These are phyloP conservation scores for Farysia itapuensis DNA, from an alignment of 1,284 basidiomycete genomes.

Conservation along the genomic window DNA sequence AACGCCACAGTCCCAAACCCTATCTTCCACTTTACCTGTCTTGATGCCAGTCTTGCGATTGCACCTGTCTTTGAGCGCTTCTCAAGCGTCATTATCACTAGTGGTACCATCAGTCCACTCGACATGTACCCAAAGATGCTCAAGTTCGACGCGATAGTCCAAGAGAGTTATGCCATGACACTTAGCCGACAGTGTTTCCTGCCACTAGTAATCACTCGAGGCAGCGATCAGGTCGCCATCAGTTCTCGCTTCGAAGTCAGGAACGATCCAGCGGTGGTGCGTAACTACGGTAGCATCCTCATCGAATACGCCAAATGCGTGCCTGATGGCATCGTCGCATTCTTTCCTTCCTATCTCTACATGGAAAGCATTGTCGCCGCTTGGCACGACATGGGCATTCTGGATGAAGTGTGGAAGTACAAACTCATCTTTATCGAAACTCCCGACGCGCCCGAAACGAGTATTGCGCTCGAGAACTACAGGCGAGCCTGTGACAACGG, in stretches of 20 bases:
- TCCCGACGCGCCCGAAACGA: slow-evolving; percentile 97
- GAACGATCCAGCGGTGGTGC: slow-evolving; percentile 97
- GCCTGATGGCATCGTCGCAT: slow-evolving; percentile 98
- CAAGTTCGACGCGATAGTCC: slow-evolving; percentile 93
- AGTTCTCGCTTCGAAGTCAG: slow-evolving; percentile 99
- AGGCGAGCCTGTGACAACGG: slow-evolving; percentile 98
- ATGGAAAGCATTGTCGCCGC: slow-evolving; percentile 99
- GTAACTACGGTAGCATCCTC: slow-evolving; percentile 97
- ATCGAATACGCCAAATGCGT: slow-evolving; percentile 97
- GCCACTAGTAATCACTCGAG: slow-evolving; percentile 96
- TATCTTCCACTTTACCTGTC: slow-evolving; percentile 95
- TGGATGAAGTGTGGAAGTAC: slow-evolving; percentile 99
- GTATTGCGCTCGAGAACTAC: slow-evolving; percentile 96
- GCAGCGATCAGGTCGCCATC: slow-evolving; percentile 97
- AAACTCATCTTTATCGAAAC: slow-evolving; percentile 99
- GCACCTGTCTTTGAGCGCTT: slow-evolving; percentile 98
- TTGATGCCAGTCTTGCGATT: slow-evolving; percentile 96
- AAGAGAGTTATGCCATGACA: slow-evolving; percentile 98
- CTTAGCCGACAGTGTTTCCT: slow-evolving; percentile 94
- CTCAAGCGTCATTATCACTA: slow-evolving; percentile 97
- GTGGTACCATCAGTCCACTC: slow-evolving; percentile 94
- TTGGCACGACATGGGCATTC: slow-evolving; percentile 99
- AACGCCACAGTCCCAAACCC: slow-evolving; percentile 98
- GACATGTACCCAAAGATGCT: slow-evolving; percentile 99
- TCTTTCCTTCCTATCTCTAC: slow-evolving; percentile 99